A percentile compares a stretch with the other conserved stretches of the same genome.
These are phyloP conservation scores for Grigorovia humatica DNA, from an alignment of 805 yeast species.

Conservation along the genomic window DNA sequence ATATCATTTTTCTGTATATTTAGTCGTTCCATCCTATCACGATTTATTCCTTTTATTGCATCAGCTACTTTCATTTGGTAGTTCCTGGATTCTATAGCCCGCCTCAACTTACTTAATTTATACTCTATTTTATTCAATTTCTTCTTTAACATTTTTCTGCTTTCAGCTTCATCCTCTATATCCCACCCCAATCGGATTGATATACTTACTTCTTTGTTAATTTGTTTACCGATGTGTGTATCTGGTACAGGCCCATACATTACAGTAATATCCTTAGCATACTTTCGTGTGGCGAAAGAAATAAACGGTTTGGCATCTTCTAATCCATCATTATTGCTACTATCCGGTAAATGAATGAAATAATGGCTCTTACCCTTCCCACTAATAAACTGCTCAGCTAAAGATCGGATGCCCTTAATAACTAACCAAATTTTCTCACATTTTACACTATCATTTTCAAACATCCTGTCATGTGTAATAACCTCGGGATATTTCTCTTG, in stretches of 20 bases:
- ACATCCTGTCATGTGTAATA: too few relatives aligned
- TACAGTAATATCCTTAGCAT: not conserved
- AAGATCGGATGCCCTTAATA: conserved; percentile 81
- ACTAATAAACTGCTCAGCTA: conserved; percentile 38
- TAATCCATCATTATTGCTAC: too few relatives aligned
- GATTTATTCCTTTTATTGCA: conserved; percentile 52
- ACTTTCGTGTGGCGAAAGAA: not conserved
- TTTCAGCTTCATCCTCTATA: conserved; percentile 71
- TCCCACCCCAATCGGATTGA: not conserved
- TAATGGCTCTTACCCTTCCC: not conserved
- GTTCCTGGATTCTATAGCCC: conserved; percentile 57
- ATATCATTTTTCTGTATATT: not conserved
- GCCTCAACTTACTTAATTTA: conserved; percentile 49
- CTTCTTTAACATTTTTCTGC: conserved; percentile 66
- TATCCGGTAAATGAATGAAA: not conserved
- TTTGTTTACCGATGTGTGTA: not conserved
- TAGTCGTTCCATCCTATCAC: not conserved
- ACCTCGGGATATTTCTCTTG: conserved; percentile 63
- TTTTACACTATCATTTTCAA: not conserved
- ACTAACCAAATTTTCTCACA: conserved; percentile 70
- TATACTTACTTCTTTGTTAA: not conserved
- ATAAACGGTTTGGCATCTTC: not conserved
- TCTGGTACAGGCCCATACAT: not conserved
- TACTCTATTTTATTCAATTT: conserved; percentile 58
- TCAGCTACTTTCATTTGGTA: conserved; percentile 75